Evolutionary conservation across 352 stramenopile species (phyloP).

Genomic region (Globisporangium polare): DNA sequence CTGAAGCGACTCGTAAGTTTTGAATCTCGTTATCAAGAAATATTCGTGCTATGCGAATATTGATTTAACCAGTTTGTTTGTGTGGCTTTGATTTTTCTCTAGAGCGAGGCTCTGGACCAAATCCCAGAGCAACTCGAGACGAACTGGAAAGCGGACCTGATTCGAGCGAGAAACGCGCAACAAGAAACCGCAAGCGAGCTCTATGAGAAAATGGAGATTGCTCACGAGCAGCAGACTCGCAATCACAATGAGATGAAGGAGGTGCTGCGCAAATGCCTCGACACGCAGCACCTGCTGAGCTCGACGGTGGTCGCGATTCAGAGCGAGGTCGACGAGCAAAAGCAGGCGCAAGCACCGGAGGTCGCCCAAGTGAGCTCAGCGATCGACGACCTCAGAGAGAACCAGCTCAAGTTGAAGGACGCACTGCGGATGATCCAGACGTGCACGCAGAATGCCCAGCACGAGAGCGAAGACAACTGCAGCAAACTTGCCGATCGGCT

Average conservation of each 20-base stretch:
- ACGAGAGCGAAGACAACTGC: constrained; percentile 26
- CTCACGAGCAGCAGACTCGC: constrained; percentile 3
- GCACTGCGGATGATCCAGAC: constrained; percentile 43
- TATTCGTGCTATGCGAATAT: too few relatives aligned
- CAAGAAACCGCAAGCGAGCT: constrained; percentile 18
- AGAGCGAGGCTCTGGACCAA: constrained; percentile 30
- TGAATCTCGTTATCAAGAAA: background rate
- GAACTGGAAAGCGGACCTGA: constrained; percentile 15
- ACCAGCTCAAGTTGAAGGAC: constrained; percentile 40
- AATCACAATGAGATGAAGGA: constrained; percentile 31
- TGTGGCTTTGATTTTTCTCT: background rate
- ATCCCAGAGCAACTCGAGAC: constrained; percentile 23
- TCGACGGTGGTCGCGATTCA: constrained; percentile 52
- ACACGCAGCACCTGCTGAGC: constrained; percentile 61
- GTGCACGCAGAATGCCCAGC: constrained; percentile 38
- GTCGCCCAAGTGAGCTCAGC: constrained; percentile 10
- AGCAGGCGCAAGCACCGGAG: constrained; percentile 6
- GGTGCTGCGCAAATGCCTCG: constrained; percentile 47
- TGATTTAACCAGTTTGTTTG: too few relatives aligned
- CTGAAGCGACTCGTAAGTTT: constrained; percentile 35
- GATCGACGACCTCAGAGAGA: constrained; percentile 47
- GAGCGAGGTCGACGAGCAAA: constrained; percentile 41
- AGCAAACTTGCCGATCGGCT: constrained; percentile 31
- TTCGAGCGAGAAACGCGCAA: constrained; percentile 1
- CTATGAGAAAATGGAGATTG: constrained; percentile 13